phyloP scores from a whole-genome alignment of 805 yeast genomes.

The Suhomyces sp. region DNA sequence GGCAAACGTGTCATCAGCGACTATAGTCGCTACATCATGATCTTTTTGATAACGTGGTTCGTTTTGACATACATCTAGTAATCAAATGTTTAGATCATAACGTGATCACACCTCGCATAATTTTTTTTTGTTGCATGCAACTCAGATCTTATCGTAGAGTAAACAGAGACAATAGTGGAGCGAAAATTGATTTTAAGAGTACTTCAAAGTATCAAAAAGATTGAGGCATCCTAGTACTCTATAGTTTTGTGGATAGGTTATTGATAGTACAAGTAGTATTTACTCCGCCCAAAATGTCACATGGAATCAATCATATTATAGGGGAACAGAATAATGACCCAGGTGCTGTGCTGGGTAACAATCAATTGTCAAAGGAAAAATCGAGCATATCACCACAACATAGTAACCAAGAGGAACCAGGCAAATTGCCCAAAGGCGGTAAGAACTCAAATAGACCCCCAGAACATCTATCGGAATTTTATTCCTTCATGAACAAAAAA shows the following conservation, averaged over 20 bases:
- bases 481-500: conserved; percentile 43
- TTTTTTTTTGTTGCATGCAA: not conserved
- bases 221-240: not conserved
- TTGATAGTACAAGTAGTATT: not conserved
- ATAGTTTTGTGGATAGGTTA: not conserved
- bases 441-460: conserved; percentile 28
- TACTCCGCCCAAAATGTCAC: not conserved
- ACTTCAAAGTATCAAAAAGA: not conserved
- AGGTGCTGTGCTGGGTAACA: not conserved
- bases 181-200: not conserved
- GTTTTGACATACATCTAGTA: not conserved
- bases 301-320: not conserved
- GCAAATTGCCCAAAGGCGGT: not conserved
- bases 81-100: not conserved
- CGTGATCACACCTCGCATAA: not conserved
- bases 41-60: not conserved
- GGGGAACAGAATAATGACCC: not conserved
- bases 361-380: not conserved
- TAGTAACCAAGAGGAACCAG: not conserved
- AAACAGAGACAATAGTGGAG: not conserved
- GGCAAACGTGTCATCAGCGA: not conserved
- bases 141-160: not conserved
- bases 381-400: not conserved
- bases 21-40: not conserved
- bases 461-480: conserved; percentile 60